Base-by-base conservation (phyloP, 2,329 filamentous ascomycete genomes). In the Colletotrichum falcatum region DNA sequence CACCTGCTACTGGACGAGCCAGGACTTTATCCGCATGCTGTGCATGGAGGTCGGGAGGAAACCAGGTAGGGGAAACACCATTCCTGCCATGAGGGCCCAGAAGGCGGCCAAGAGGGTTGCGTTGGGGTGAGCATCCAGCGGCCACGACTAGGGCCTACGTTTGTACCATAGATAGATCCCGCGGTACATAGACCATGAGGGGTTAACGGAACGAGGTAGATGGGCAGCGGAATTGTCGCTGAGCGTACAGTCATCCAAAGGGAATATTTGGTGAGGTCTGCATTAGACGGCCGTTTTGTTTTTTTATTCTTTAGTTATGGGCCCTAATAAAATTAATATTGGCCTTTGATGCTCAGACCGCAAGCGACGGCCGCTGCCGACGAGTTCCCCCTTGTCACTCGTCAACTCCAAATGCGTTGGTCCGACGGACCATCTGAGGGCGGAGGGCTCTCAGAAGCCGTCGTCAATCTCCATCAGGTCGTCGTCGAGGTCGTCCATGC, bases 1-100 rank as follows among this genome's bases (percentile, higher is more conserved):
- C 80, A 94, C 93, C 66, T 95, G 93, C 78, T 99, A 99, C 80
- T 99, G 96, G 96, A 87, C 90, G 2, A 90, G 92, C 75, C 88
- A 85, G 35, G 96, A 98, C 78, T 95, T 99, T 79, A 91, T 97
- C n/a, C 85, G 95, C 54, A 91, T 98, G 84, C 82, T 98, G 60
- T 97, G 97, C 53, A 85, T 95, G 39, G 96, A 99, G 81, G 90
- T 97, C 74, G 95, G 95, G 3, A 85, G 95, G 73, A 86, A 86
- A 74, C 87, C 89, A 6, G 95, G 95, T 0, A 90, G 88, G 74
- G 84, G 87, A 3, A 80, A 87, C 73, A 86, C 88, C 0, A 75
- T 92, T 58, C 85, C 85, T 1, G 84, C 83, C 8, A 87, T 92
- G 84, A 85, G 87, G 74, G 89, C 88, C 14, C 80, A 85, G 9